phyloP scores from a whole-genome alignment of 148 eudicot species.

The Rhododendron henanense region DNA sequence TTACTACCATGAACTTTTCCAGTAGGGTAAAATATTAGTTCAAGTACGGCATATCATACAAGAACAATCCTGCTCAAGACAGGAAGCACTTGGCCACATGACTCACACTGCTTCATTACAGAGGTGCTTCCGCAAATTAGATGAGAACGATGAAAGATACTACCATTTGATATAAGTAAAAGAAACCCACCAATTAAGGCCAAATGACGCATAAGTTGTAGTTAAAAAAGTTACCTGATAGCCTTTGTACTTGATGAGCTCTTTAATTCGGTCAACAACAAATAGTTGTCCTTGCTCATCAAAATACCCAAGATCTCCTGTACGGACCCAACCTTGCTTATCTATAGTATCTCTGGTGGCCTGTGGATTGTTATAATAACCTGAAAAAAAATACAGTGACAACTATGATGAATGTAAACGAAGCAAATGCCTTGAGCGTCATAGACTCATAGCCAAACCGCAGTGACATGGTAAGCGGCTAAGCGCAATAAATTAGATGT shows the following conservation, averaged over 20 bases:
- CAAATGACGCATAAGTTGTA: background rate
- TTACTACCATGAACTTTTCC: background rate
- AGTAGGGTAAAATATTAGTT: background rate
- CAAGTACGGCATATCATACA: background rate
- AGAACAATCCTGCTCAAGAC: background rate
- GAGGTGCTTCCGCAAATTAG: background rate
- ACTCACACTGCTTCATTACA: background rate
- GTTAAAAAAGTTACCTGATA: constrained; percentile 45
- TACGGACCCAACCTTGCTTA: constrained; percentile 67
- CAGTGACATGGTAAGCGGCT: background rate
- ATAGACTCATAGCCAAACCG: background rate
- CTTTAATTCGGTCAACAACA: constrained; percentile 84
- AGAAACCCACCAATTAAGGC: background rate
- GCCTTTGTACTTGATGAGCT: constrained; percentile 84
- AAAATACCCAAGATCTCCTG: constrained; percentile 85
- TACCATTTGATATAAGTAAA: background rate
- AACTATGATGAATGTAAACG: background rate
- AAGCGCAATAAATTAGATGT: background rate
- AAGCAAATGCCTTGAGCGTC: background rate
- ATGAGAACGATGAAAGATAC: background rate
- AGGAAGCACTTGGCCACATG: background rate
- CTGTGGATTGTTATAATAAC: constrained; percentile 58
- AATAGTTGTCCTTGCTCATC: constrained; percentile 68
- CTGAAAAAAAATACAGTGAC: constrained; percentile 33
- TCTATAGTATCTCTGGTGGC: constrained; percentile 72